These are phyloP conservation scores for Lasiosphaeris hirsuta DNA, from an alignment of 495 filamentous ascomycete species.

Conservation along the genomic window DNA sequence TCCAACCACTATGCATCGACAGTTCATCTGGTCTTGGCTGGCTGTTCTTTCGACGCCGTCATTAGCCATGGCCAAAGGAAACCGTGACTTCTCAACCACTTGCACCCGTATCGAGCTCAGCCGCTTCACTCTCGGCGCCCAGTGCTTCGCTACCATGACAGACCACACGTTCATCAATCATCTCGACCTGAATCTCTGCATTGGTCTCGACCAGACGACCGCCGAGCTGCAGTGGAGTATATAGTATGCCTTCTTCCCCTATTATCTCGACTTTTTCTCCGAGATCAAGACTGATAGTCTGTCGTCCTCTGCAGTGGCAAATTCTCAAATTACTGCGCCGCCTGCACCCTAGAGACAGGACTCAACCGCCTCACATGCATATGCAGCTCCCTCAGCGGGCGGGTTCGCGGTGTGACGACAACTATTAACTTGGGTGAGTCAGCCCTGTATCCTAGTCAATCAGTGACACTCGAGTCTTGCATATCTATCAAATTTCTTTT, in stretches of 20 bases:
- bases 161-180: neutral
- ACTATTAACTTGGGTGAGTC: too few species aligned
- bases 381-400: neutral
- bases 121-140: conserved; percentile 11
- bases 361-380: conserved; percentile 1
- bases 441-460: too few species aligned
- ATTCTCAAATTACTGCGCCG: conserved; percentile 19
- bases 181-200: conserved; percentile 24
- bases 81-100: conserved; percentile 19
- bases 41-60: neutral
- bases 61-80: neutral
- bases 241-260: conserved; percentile 6
- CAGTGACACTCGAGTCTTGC: too few species aligned
- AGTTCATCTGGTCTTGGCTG: neutral
- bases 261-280: neutral
- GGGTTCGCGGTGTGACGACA: too few species aligned
- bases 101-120: conserved; percentile 17
- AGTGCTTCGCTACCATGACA: conserved; percentile 1
- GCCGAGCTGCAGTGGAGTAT: conserved; percentile 8
- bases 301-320: conserved; percentile 17
- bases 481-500: too few species aligned
- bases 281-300: neutral
- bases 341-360: conserved; percentile 11
- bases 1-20: too few species aligned
- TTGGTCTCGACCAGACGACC: conserved; percentile 16